Evolutionary conservation across 2,329 filamentous ascomycete species (phyloP).

Genomic region (Neobulgaria alba): DNA sequence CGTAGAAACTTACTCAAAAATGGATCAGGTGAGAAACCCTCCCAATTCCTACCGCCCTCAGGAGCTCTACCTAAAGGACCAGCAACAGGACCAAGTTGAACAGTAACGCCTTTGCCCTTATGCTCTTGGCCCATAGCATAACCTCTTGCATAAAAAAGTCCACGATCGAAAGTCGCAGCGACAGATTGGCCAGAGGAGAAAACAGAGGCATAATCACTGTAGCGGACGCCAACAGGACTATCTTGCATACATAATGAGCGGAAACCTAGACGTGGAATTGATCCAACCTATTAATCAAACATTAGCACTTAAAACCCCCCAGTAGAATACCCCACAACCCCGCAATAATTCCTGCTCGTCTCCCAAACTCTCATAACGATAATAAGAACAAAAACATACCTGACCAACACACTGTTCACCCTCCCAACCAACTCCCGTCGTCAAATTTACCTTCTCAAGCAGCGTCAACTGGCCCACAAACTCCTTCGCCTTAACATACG

Average conservation of each 20-base stretch:
- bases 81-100: constrained; percentile 59
- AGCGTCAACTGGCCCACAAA: constrained; percentile 68
- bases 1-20: constrained; percentile 54
- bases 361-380: too few species aligned
- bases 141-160: constrained; percentile 44
- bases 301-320: constrained; percentile 1
- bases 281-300: constrained; percentile 15
- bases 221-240: constrained; percentile 31
- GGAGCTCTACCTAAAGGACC: constrained; percentile 47
- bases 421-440: constrained; percentile 57
- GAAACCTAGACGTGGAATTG: constrained; percentile 28
- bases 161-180: constrained; percentile 62
- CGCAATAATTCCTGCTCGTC: too few species aligned
- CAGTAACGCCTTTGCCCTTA: constrained; percentile 64
- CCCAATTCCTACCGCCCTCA: constrained; percentile 64
- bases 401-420: constrained; percentile 26
- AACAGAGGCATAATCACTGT: constrained; percentile 57
- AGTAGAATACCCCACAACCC: too few species aligned
- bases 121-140: constrained; percentile 50
- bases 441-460: constrained; percentile 86
- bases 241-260: constrained; percentile 28
- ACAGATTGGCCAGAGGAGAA: constrained; percentile 64
- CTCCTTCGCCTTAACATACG: constrained; percentile 59
- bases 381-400: too few species aligned
- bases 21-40: constrained; percentile 64